Base-by-base conservation (phyloP, 768 basidiomycete species). In the Mycena alexandri region DNA sequence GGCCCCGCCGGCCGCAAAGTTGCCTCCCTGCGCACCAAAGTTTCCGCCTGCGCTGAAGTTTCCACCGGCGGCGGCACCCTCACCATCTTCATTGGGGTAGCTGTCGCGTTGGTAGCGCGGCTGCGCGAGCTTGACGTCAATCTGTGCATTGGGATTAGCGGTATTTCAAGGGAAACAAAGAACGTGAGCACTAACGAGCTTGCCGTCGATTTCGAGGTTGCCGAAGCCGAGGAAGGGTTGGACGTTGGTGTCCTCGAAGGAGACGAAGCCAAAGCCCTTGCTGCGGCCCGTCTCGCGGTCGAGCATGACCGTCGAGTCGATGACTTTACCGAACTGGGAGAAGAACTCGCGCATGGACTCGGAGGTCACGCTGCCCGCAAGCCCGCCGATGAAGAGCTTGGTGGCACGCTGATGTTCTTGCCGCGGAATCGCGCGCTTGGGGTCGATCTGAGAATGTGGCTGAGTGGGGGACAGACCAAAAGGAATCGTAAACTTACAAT, bases 281-380 rank as follows among this genome's bases (percentile, higher is more conserved):
- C 94, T 96, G 54, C 95, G 82, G 25, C 93, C 93, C 5, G 95
- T 96, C 79, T 98, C 96, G 48, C 95, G 91, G 80, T 99, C 98
- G 72, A 98, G 86, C 98, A 99, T 99, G 72, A 99, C 95, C 1
- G 97, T 99, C 50, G 97, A 96, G 78, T 99, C 97, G 74, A 98
- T 93, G 70, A 99, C 96, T 71, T 91, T 92, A 67, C 98, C 98
- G 72, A 93, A 99, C 76, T 96, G 93, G 47, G 91, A 90, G 80
- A 99, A 97, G 82, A 93, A 98, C 59, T 90, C 89, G 71, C 93
- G 90, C 91, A 99, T 93, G 0, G 91, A 93, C 74, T 98, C 96
- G 22, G 94, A 94, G 6, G 96, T 98, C 38, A 98, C 96, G 61
- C 90, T 90, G 19, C 93, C 91, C 3, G 96, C 93, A 1, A 99